Base-by-base conservation (phyloP, 305 asterid species). In the Euphrasia arctica region DNA sequence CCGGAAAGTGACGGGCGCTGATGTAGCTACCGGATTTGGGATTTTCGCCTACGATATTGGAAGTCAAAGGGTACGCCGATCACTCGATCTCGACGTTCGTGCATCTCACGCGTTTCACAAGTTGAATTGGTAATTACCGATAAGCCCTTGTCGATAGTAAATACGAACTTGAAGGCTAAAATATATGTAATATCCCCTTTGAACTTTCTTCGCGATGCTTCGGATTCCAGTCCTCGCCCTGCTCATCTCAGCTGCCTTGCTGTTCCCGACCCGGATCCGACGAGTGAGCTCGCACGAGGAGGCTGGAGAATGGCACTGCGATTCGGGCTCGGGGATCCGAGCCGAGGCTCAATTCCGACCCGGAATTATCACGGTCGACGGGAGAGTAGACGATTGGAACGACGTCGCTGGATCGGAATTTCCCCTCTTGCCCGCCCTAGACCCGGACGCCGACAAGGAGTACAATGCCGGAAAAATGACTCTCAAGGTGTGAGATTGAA, bases 341-440 rank as follows among this genome's bases (percentile, higher is more conserved):
- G 42, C 77, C 68, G 72, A 60, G 59, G 79, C 85, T 49, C 63
- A 66, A n/a, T 83, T 83, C 78, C 68, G 59, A 5, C 89, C 89
- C 57, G 86, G 89, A n/a, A 66, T 75, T 65, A 77, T 83, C 72
- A 83, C 86, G 34, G 74, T 80, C 54, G 84, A 83, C 56, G 86
- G 89, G 0, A 79, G 62, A 36, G 79, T 74, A 31, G 81, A 83
- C 45, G 89, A 83, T 34, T 83, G 89, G 86, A 72, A 73, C 51
- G 84, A 64, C 55, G 66, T 83, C 7, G 65, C 58, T 13, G 81
- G 79, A 3, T 76, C 78, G 64, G 75, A 75, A 9, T 78, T 78
- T 51, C n/a, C 84, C 9, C 75, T 83, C 5, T 67, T 83, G 65
- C 89, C 86, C 57, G 86, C 89, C 49, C 31, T 83, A 2, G 86